Conservation (phyloP, 257 asterid species). For the Solanum raphanifolium region DNA sequence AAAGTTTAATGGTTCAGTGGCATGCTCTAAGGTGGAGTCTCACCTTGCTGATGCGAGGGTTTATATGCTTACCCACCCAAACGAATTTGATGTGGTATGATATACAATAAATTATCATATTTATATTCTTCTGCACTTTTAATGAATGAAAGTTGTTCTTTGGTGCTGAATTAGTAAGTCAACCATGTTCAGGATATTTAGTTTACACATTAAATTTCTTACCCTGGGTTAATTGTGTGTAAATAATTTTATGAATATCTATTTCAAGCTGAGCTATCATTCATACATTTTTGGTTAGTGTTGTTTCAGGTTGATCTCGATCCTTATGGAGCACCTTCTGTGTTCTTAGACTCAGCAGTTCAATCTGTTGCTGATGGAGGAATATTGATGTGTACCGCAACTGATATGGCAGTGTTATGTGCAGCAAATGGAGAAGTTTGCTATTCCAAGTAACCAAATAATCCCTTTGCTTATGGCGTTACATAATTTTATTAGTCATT, state of each 20-base stretch:
- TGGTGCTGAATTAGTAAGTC: neutral
- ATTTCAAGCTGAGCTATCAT: neutral
- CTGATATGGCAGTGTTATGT: slow-evolving; percentile 98
- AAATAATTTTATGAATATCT: neutral
- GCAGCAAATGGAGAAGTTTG: slow-evolving; percentile 96
- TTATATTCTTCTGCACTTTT: neutral
- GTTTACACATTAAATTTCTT: neutral
- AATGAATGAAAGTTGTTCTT: neutral
- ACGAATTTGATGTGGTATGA: slow-evolving; percentile 92
- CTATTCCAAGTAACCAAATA: slow-evolving; percentile 83
- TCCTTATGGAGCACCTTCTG: slow-evolving; percentile 94
- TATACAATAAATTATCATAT: neutral
- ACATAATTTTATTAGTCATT: neutral
- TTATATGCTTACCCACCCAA: slow-evolving; percentile 92
- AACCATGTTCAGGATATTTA: neutral
- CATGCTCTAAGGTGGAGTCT: slow-evolving; percentile 87
- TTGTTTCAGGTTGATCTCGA: slow-evolving; percentile 91
- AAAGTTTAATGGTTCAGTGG: slow-evolving; percentile 81
- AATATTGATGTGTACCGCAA: slow-evolving; percentile 89
- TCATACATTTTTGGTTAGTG: neutral
- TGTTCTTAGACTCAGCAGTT: slow-evolving; percentile 91
- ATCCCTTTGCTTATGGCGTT: neutral
- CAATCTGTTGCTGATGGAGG: slow-evolving; percentile 95
- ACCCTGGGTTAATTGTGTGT: neutral
- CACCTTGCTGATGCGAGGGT: slow-evolving; percentile 83